Percentiles rank a stretch among this genome's conserved stretches.
These are phyloP conservation scores for Mycosphaerella sp. DNA, from an alignment of 2,329 filamentous ascomycete species.

Conservation along the genomic window DNA sequence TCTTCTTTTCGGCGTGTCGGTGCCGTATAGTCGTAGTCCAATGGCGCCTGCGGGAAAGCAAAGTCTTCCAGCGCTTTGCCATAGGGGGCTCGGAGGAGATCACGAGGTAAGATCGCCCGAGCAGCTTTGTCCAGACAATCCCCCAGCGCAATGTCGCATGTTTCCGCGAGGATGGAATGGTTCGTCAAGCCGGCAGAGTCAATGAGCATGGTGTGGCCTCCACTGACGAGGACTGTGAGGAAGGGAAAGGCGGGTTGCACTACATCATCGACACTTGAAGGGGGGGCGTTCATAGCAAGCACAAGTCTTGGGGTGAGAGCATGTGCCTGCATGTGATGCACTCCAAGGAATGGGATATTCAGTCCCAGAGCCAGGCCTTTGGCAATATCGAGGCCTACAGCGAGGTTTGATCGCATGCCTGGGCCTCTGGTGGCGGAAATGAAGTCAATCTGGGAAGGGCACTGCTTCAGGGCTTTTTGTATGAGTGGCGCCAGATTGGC, in stretches of 20 bases:
- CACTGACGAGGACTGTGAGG: conserved; percentile 80
- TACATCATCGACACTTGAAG: not conserved
- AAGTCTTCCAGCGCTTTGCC: conserved; percentile 72
- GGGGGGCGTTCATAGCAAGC: conserved; percentile 12
- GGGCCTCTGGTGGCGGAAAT: conserved; percentile 86
- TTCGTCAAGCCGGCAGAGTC: conserved; percentile 61
- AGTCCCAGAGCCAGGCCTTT: conserved; percentile 83
- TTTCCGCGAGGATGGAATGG: conserved; percentile 67
- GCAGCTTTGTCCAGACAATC: conserved; percentile 86
- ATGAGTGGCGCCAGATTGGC: conserved; percentile 62
- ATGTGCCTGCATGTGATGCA: conserved; percentile 98
- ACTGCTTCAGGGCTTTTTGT: conserved; percentile 44
- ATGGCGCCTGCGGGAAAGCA: conserved; percentile 55
- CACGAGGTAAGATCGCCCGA: conserved; percentile 62
- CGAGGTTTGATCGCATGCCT: conserved; percentile 74
- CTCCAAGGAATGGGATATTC: conserved; percentile 73
- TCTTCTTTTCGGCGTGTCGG: conserved; percentile 55
- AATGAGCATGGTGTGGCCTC: conserved; percentile 84
- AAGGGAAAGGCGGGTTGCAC: conserved; percentile 65
- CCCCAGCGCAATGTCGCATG: conserved; percentile 78
- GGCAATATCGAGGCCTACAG: conserved; percentile 71
- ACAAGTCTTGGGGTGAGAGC: conserved; percentile 76
- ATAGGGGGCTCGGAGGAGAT: conserved; percentile 65
- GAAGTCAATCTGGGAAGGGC: conserved; percentile 58
- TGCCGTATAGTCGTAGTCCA: conserved; percentile 52